Evolutionary conservation across 2,329 filamentous ascomycete genomes (phyloP).

Genomic region (Arthrocladium fulminans): DNA sequence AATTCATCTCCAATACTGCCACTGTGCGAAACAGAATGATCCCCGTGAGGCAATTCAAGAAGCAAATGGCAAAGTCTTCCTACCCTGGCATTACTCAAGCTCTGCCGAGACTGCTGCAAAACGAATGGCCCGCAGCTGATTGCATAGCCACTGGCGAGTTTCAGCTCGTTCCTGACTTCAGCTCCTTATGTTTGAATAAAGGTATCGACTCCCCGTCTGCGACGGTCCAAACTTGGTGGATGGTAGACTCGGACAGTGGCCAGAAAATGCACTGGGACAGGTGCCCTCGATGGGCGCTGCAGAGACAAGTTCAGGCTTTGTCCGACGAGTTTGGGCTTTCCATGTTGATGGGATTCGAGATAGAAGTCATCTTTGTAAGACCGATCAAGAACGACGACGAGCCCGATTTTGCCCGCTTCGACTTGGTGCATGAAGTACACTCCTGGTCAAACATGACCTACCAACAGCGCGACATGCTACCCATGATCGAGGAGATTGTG

Average conservation of each 20-base stretch:
- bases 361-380: slow-evolving; percentile 66
- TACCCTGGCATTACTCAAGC: slow-evolving; percentile 56
- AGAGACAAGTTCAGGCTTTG: slow-evolving; percentile 46
- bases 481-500: slow-evolving; percentile 58
- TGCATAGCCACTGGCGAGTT: slow-evolving; percentile 56
- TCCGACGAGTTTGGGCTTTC: slow-evolving; percentile 44
- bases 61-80: slow-evolving; percentile 38
- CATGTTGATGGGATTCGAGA: slow-evolving; percentile 68
- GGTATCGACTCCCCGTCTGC: slow-evolving; percentile 49
- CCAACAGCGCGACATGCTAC: slow-evolving; percentile 48
- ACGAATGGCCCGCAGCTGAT: slow-evolving; percentile 50
- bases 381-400: slow-evolving; percentile 29
- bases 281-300: slow-evolving; percentile 60
- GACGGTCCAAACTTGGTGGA: slow-evolving; percentile 60
- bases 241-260: slow-evolving; percentile 36
- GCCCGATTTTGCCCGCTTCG: slow-evolving; percentile 27
- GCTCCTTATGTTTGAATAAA: slow-evolving; percentile 51
- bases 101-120: slow-evolving; percentile 57
- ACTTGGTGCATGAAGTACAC: slow-evolving; percentile 53
- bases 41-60: slow-evolving; percentile 50
- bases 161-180: slow-evolving; percentile 56
- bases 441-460: slow-evolving; percentile 61
- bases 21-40: slow-evolving; percentile 58
- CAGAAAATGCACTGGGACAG: slow-evolving; percentile 15
- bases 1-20: slow-evolving; percentile 72